Base-by-base conservation (phyloP, 2,329 filamentous ascomycete genomes). In the Colletotrichum tanaceti region DNA sequence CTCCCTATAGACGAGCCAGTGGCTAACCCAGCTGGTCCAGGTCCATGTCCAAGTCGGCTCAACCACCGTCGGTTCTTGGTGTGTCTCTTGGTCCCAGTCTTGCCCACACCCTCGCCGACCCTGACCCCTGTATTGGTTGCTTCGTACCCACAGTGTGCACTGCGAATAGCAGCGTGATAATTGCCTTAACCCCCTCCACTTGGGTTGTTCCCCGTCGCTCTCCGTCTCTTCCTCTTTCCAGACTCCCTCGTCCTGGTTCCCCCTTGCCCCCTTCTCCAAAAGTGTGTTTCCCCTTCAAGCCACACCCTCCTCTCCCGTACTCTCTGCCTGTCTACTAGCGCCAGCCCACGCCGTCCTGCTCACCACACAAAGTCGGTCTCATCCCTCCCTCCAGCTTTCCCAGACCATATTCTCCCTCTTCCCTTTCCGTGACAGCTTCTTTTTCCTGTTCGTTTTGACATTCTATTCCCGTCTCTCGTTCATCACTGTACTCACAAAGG, bases 381-480 rank as follows among this genome's bases (percentile, higher is more conserved):
- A 57, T 67, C 63, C 67, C 54, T 68, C 60, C 63, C 38, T 53
- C 32, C n/a, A 20, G n/a, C 59, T 47, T 59, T 58, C 68, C 47
- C 58, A 52, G 50, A 43, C 16, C 58, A 18, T 39, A 32, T 59
- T 57, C 43, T 70, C 41, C 67, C 57, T 70, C 68, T 68, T 70
- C 55, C 68, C 54, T 64, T 68, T 70, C 65, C 68, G 68, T 68
- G 63, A 70, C 63, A 63, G 64, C 68, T 64, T 70, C 64, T 57
- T 64, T 64, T 50, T 53, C 50, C 47, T 72, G 63, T 65, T 65
- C 65, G 61, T 63, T 62, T 65, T 58, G 58, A 63, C 67, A 62
- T 79, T 80, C 74, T 72, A 74, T 80, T 80, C 77, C 73, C 71
- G 76, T 76, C 79, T 70, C 76, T 80, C 79, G 78, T 80, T 80